phyloP scores from a whole-genome alignment of 2,329 filamentous ascomycete genomes.

The Fonsecaea monophora region DNA sequence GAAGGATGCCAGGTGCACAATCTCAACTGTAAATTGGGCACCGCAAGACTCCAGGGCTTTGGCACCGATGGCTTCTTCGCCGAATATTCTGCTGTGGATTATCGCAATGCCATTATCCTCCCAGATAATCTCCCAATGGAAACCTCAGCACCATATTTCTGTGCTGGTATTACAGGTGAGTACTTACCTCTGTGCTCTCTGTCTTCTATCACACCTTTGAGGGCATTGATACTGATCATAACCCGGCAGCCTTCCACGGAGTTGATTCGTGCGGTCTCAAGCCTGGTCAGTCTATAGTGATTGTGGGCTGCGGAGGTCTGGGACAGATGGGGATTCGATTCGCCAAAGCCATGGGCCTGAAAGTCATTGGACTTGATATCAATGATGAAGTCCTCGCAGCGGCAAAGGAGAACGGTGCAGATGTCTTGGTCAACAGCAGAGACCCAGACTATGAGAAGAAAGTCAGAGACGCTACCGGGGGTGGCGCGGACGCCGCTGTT shows the following conservation, averaged over 20 bases:
- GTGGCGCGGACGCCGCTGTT: slow-evolving; percentile 22
- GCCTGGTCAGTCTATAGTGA: slow-evolving; percentile 37
- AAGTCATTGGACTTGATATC: slow-evolving; percentile 25
- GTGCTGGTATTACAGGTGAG: slow-evolving; percentile 20
- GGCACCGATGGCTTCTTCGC: slow-evolving; percentile 16
- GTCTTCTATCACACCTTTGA: not conserved
- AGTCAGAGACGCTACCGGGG: slow-evolving; percentile 14
- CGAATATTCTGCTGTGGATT: slow-evolving; percentile 19
- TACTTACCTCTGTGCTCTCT: not conserved
- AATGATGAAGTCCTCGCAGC: slow-evolving; percentile 53
- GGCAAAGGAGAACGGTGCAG: slow-evolving; percentile 50
- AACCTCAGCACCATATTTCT: slow-evolving; percentile 22
- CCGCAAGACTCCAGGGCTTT: slow-evolving; percentile 15
- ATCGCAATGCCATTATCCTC: slow-evolving; percentile 20
- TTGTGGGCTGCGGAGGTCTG: slow-evolving; percentile 39
- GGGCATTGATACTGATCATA: not conserved
- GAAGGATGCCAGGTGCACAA: slow-evolving; percentile 19
- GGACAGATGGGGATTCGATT: slow-evolving; percentile 43
- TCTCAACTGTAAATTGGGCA: slow-evolving; percentile 17
- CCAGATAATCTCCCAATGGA: slow-evolving; percentile 14
- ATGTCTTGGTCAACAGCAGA: slow-evolving; percentile 33
- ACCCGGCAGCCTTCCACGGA: slow-evolving; percentile 19
- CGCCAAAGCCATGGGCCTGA: slow-evolving; percentile 38
- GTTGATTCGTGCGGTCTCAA: slow-evolving; percentile 18
- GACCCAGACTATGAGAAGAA: slow-evolving; percentile 10